Conservation (phyloP, 2,329 filamentous ascomycete species). For the Aspergillus aculeatinus region DNA sequence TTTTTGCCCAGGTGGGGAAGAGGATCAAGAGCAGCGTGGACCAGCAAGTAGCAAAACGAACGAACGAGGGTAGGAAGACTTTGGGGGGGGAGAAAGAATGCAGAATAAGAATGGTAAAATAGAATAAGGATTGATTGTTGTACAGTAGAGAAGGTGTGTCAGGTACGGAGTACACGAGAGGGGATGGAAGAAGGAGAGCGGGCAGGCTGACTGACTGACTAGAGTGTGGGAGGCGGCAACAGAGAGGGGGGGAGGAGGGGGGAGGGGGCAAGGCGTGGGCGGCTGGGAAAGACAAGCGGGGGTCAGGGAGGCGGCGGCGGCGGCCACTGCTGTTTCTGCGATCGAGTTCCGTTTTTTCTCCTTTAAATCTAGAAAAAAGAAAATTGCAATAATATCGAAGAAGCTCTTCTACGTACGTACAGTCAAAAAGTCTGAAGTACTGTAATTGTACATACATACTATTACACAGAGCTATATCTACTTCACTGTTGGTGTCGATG, state of each 20-base stretch:
- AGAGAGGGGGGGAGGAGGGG: constrained; percentile 9
- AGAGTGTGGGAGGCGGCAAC: constrained; percentile 18
- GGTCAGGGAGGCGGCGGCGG: constrained; percentile 1
- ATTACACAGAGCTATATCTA: too few species aligned
- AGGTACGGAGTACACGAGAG: constrained; percentile 5
- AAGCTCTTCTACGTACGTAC: too few species aligned
- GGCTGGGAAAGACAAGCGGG: constrained; percentile 22
- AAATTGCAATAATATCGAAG: not conserved
- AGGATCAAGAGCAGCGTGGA: constrained; percentile 15
- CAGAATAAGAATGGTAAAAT: constrained; percentile 18
- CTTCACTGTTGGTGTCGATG: not conserved
- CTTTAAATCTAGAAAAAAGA: not conserved
- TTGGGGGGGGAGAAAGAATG: not conserved
- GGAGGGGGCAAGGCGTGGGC: constrained; percentile 18
- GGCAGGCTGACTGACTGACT: constrained; percentile 13
- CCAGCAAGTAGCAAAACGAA: constrained; percentile 25
- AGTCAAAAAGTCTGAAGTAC: too few species aligned
- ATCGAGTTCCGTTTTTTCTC: not conserved
- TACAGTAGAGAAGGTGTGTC: constrained; percentile 31
- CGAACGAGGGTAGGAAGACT: constrained; percentile 16
- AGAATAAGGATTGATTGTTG: constrained; percentile 29
- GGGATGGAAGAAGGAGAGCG: constrained; percentile 18
- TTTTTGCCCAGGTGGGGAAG: not conserved
- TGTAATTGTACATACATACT: too few species aligned
- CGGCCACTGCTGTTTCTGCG: not conserved